phyloP scores from a whole-genome alignment of 2,329 filamentous ascomycete genomes.

The Monosporascus sp. region DNA sequence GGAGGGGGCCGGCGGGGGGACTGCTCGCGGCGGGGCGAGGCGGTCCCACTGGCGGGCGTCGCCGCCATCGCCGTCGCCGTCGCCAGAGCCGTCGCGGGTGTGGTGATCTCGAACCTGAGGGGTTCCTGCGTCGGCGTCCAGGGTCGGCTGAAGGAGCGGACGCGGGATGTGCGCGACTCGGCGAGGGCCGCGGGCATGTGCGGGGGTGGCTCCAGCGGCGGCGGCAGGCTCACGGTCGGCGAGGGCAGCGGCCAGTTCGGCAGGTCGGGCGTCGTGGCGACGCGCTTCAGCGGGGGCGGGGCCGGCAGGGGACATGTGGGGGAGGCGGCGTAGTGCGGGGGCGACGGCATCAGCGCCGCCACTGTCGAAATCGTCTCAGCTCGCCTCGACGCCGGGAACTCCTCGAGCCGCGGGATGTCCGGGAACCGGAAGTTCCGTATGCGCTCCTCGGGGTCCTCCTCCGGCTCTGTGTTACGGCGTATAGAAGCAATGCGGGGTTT shows the following conservation, averaged over 20 bases:
- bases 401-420: not conserved
- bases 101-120: constrained; percentile 7
- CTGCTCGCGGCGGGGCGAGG: constrained; percentile 4
- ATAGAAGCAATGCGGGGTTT: not conserved
- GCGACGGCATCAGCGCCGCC: not conserved
- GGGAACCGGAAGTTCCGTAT: not conserved
- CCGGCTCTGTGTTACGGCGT: not conserved
- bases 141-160: constrained; percentile 18
- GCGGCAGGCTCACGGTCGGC: constrained; percentile 8
- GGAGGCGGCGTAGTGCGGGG: not conserved
- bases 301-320: not conserved
- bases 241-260: constrained; percentile 13
- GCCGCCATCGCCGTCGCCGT: not conserved
- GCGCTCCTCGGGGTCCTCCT: not conserved
- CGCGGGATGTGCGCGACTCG: constrained; percentile 15
- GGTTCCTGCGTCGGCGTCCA: constrained; percentile 11
- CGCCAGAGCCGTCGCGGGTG: constrained; percentile 10
- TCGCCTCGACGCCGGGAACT: not conserved
- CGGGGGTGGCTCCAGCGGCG: constrained; percentile 9
- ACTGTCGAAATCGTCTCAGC: not conserved
- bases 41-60: not conserved
- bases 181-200: constrained; percentile 11
- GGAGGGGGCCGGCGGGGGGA: constrained; percentile 5
- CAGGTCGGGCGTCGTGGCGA: constrained; percentile 11
- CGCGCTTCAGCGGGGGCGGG: constrained; percentile 5